A percentile compares a stretch with the other conserved stretches of the same genome.
Evolutionary conservation across 129 eudicot genomes (phyloP).

Genomic region (Logfia minima): DNA sequence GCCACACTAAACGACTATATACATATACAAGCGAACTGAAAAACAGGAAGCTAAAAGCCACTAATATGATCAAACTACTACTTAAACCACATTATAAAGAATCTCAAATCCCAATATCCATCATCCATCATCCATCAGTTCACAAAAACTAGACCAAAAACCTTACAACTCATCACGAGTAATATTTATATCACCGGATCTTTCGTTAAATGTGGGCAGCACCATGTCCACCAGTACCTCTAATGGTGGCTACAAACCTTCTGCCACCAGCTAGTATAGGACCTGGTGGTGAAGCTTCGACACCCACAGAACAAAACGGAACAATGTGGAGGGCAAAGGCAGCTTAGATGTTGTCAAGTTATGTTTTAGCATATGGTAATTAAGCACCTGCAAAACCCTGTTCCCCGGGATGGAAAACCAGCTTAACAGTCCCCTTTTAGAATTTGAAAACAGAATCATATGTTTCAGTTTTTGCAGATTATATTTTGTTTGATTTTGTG

Average conservation of each 20-base stretch:
- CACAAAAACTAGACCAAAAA: background rate
- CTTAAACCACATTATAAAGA: no score
- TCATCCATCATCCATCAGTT: background rate
- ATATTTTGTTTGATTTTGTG: background rate
- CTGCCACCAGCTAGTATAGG: conserved; percentile 60
- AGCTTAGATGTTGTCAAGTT: conserved; percentile 49
- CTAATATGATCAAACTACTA: no score
- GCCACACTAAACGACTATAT: no score
- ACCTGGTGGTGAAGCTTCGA: conserved; percentile 54
- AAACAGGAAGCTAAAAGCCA: no score
- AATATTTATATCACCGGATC: conserved; percentile 35
- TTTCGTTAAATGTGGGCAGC: conserved; percentile 48
- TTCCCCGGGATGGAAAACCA: conserved; percentile 69
- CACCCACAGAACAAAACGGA: conserved; percentile 45
- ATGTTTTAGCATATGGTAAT: conserved; percentile 50
- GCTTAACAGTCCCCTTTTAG: conserved; percentile 56
- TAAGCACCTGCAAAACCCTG: conserved; percentile 63
- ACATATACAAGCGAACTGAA: no score
- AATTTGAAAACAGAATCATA: background rate
- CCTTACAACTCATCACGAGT: conserved; percentile 28
- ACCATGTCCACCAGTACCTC: conserved; percentile 58
- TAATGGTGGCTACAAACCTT: conserved; percentile 45
- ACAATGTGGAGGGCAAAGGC: conserved; percentile 48
- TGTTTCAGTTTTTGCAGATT: background rate
- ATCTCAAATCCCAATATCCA: no score